These are phyloP conservation scores for Litsea cubeba DNA, from an alignment of 164 flowering plant genomes.

Conservation along the genomic window DNA sequence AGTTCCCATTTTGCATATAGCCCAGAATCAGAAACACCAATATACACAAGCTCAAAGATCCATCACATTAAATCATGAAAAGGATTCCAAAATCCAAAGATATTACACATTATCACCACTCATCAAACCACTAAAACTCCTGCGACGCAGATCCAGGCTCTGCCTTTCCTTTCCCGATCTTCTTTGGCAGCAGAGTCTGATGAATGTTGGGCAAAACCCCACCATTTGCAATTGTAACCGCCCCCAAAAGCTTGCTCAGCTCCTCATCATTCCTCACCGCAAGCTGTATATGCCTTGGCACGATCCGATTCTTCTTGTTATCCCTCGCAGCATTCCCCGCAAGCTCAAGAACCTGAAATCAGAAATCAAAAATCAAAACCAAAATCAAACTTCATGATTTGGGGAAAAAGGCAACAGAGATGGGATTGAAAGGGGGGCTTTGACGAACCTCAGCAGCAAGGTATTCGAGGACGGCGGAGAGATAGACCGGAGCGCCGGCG, in stretches of 20 bases:
- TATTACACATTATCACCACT: too few species aligned
- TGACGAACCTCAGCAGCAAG: constrained; percentile 50
- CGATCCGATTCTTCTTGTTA: constrained; percentile 64
- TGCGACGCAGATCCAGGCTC: constrained; percentile 58
- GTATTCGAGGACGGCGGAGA: constrained; percentile 58
- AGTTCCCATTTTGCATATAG: too few species aligned
- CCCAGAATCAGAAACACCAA: too few species aligned
- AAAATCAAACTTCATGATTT: background rate
- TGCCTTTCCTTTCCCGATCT: constrained; percentile 41
- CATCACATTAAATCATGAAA: too few species aligned
- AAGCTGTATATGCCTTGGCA: constrained; percentile 64
- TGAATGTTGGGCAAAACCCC: constrained; percentile 62
- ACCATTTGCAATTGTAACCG: constrained; percentile 57
- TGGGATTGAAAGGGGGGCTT: background rate
- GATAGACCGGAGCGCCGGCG: constrained; percentile 58
- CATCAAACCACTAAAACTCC: constrained; percentile 30
- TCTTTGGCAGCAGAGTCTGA: constrained; percentile 50
- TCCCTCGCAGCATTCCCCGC: constrained; percentile 73
- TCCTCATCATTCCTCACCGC: constrained; percentile 71
- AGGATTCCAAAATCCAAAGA: too few species aligned
- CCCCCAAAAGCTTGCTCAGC: constrained; percentile 54
- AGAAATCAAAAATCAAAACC: background rate
- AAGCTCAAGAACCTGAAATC: constrained; percentile 55
- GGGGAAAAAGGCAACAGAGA: background rate
- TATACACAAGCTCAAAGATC: too few species aligned